Evolutionary conservation across 2,329 filamentous ascomycete species (phyloP).

Genomic region (Pestalotiopsis sp.): DNA sequence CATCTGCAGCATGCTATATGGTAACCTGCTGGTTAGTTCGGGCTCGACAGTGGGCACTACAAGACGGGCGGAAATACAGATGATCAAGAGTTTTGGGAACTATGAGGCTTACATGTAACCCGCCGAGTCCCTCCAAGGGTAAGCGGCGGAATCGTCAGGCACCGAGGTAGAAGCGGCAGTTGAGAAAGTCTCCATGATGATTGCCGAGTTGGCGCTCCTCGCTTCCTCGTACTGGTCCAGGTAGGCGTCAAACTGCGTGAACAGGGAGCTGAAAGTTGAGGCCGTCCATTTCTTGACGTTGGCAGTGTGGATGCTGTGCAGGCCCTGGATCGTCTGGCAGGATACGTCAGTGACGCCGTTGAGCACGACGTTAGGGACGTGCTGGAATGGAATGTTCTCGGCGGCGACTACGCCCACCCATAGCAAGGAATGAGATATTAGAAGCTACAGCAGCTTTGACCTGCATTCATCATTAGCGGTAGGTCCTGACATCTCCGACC

Average conservation of each 20-base stretch:
- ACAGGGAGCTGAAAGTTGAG: neutral
- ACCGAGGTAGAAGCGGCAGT: neutral
- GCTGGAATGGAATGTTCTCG: neutral
- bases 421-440: slow-evolving; percentile 22
- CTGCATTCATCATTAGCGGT: slow-evolving; percentile 2
- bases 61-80: neutral
- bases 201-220: slow-evolving; percentile 10
- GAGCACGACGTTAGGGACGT: neutral
- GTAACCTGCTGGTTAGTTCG: neutral
- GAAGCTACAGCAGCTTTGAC: slow-evolving; percentile 11
- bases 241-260: neutral
- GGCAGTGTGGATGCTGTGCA: neutral
- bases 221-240: neutral
- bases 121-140: neutral
- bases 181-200: neutral
- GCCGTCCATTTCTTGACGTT: neutral
- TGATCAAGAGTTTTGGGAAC: neutral
- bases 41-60: neutral
- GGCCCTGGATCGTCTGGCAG: neutral
- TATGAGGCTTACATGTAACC: neutral
- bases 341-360: neutral
- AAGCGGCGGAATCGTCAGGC: neutral
- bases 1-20: neutral
- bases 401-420: slow-evolving; percentile 13
- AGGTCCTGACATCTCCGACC: neutral